phyloP scores from a whole-genome alignment of 106 monocot species.

The Dendrobium huoshanense region DNA sequence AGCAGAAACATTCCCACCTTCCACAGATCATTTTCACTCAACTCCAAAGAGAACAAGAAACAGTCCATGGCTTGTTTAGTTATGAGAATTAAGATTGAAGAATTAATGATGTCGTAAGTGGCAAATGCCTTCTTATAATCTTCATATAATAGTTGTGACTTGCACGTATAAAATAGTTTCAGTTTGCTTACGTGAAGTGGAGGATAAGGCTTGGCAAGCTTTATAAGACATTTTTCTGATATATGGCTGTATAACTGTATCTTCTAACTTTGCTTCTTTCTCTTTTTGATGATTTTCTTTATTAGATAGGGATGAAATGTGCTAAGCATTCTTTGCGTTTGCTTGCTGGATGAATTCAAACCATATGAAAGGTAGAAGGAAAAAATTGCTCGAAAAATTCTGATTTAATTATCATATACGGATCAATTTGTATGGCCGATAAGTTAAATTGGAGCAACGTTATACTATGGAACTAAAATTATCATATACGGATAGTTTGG shows the following conservation, averaged over 20 bases:
- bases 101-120: no score
- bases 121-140: neutral
- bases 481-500: no score
- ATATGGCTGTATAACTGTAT: neutral
- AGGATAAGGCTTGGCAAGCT: neutral
- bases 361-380: no score
- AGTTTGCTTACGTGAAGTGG: neutral
- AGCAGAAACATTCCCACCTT: slow-evolving; percentile 30
- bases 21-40: neutral
- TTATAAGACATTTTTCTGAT: neutral
- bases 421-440: no score
- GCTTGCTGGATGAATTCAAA: no score
- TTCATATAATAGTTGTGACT: neutral
- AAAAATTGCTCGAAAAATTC: no score
- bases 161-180: neutral
- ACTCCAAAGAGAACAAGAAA: neutral
- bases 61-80: neutral
- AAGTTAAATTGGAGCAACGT: no score
- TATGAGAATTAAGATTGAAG: neutral
- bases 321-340: no score
- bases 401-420: rapidly evolving
- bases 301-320: neutral
- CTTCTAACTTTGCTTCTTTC: neutral
- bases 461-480: no score
- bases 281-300: neutral